Evolutionary conservation across 441 rosid species (phyloP), one percentile per base, ranked within the genome.

Genomic region (Erodium texanum): DNA sequence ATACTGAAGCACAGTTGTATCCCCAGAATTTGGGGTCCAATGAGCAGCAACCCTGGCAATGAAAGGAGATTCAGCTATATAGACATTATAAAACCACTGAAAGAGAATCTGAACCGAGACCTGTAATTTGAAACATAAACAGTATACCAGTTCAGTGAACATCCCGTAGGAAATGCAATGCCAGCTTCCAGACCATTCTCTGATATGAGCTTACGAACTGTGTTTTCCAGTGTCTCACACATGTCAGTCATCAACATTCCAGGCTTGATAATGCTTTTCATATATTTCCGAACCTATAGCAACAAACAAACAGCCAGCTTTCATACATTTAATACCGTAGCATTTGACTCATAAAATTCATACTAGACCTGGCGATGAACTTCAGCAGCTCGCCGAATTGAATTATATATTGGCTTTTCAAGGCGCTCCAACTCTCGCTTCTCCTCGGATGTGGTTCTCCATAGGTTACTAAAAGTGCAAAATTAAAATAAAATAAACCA

Each of bases 101-200:
- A 56, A 20, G 2, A 32, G 59, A 67, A 66, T 45, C 18, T 14
- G 50, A 66, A 64, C 65, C n/a, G 34, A 54, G 58, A 10, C 67
- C 36, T 22, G 34, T 68, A 8, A 56, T 29, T 48, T 41, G 48
- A 64, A 65, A 7, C 29, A 45, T 34, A 24, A 62, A 65, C 62
- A 56, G 11, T 73, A 48, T 77, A 94, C 98, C 98, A 89, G 74
- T 94, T 89, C 82, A 89, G 75, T 64, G 96, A 94, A 81, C 99
- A 94, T 83, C 99, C 99, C 9, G 99, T 93, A 71, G 99, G 99
- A 78, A 93, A 93, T 54, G 99, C 97, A 73, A 94, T 94, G 80
- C 99, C 97, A 24, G 99, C 99, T 84, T 92, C 89, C 70, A 92
- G 81, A 70, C 96, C 97, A 79, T 92, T 88, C 79, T 94, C 97